These are phyloP conservation scores for Penicillium sp. DNA, from an alignment of 2,329 filamentous ascomycete species.

Conservation along the genomic window DNA sequence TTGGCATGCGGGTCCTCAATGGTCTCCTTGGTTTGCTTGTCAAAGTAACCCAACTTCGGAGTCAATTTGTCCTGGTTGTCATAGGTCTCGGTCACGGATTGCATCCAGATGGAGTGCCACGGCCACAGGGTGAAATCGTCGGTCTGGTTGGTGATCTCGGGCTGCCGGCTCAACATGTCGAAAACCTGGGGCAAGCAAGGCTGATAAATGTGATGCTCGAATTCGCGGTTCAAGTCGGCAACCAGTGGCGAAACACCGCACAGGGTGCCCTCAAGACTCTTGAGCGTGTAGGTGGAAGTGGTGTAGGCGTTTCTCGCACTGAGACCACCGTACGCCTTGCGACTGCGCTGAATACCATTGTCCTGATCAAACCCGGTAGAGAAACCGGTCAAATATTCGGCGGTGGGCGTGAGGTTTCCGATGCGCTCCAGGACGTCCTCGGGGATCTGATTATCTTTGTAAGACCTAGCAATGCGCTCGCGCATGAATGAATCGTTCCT, in stretches of 20 bases:
- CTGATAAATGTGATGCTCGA: conserved; percentile 44
- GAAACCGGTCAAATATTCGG: conserved; percentile 30
- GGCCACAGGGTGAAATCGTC: conserved; percentile 32
- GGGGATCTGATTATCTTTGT: conserved; percentile 37
- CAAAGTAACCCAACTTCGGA: conserved; percentile 27
- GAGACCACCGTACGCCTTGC: conserved; percentile 40
- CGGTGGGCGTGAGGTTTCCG: conserved; percentile 30
- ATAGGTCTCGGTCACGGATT: conserved; percentile 32
- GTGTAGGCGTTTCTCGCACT: conserved; percentile 45
- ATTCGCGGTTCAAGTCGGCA: conserved; percentile 46
- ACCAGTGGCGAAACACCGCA: conserved; percentile 46
- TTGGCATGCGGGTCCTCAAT: conserved; percentile 25
- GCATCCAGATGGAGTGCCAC: conserved; percentile 36
- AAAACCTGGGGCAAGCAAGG: conserved; percentile 45
- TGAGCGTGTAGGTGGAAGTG: conserved; percentile 46
- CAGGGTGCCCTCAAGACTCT: conserved; percentile 44
- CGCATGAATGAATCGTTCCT: conserved; percentile 39
- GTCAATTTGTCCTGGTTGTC: conserved; percentile 32
- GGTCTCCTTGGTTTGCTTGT: conserved; percentile 28
- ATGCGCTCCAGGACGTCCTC: conserved; percentile 26
- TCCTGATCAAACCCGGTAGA: conserved; percentile 26
- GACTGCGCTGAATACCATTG: conserved; percentile 10
- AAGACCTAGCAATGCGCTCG: conserved; percentile 38
- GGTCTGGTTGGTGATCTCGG: conserved; percentile 20
- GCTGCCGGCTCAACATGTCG: conserved; percentile 24